Conservation (phyloP, 208 protist genomes). For the Wallacemonas rigidus region DNA sequence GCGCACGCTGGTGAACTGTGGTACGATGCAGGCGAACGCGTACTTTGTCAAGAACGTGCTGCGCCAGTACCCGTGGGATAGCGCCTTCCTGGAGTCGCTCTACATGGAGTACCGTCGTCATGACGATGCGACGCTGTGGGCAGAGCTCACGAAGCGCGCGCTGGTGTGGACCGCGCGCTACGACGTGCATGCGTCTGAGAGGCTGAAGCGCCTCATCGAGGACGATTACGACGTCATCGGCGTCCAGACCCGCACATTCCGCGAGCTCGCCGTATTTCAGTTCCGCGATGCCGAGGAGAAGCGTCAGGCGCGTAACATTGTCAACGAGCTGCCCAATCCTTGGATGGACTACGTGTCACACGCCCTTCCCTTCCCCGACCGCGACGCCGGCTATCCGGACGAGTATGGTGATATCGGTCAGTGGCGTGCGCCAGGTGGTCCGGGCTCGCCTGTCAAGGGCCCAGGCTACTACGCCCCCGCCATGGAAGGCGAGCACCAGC, state of each 20-base stretch:
- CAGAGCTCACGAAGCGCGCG: conserved; percentile 88
- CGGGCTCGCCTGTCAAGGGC: conserved; percentile 81
- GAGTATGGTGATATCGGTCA: conserved; percentile 93
- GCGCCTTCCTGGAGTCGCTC: conserved; percentile 78
- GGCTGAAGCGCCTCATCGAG: conserved; percentile 80
- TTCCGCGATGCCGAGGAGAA: conserved; percentile 89
- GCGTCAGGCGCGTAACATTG: conserved; percentile 65
- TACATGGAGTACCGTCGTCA: conserved; percentile 89
- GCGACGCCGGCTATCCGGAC: conserved; percentile 89
- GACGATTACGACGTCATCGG: conserved; percentile 89
- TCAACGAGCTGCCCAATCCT: conserved; percentile 88
- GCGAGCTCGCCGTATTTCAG: conserved; percentile 90
- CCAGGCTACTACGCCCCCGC: conserved; percentile 87
- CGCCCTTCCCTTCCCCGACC: conserved; percentile 88
- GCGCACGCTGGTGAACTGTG: conserved; percentile 70
- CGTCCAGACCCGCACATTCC: conserved; percentile 88
- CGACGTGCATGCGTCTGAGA: conserved; percentile 76
- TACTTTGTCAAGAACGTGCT: conserved; percentile 93
- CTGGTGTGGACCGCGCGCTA: conserved; percentile 92
- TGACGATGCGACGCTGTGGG: conserved; percentile 81
- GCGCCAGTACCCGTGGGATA: conserved; percentile 82
- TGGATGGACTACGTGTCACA: conserved; percentile 90
- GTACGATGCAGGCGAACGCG: conserved; percentile 88
- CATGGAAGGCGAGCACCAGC: conserved; percentile 89
- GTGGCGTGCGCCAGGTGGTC: conserved; percentile 86